A percentile compares a stretch with the other conserved stretches of the same genome.
These are phyloP conservation scores for Hansfordia pulvinata DNA, from an alignment of 2,329 filamentous ascomycete genomes.

Conservation along the genomic window DNA sequence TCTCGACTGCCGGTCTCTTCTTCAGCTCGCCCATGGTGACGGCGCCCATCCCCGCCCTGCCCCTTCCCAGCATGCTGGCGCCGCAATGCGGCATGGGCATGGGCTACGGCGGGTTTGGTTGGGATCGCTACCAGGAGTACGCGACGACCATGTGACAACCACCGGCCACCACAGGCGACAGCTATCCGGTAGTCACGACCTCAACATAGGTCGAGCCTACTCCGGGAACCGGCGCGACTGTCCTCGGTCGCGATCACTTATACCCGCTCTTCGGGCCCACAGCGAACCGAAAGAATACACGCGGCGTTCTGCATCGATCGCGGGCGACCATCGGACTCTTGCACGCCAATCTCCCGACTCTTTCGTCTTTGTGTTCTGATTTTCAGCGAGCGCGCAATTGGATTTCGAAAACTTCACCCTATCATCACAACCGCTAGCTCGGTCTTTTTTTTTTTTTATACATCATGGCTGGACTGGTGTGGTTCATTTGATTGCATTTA, in stretches of 20 bases:
- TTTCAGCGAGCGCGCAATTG: conserved; percentile 34
- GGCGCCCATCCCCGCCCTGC: conserved; percentile 61
- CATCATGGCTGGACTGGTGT: conserved; percentile 41
- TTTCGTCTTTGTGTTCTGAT: conserved; percentile 21
- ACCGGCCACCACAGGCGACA: conserved; percentile 31
- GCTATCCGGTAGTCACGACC: conserved; percentile 33
- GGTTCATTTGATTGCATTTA: conserved; percentile 40
- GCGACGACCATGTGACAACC: conserved; percentile 75
- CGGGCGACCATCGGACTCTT: conserved; percentile 14
- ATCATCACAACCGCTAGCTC: conserved; percentile 32
- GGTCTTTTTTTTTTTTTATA: conserved; percentile 30
- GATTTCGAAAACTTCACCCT: conserved; percentile 24
- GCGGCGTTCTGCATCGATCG: conserved; percentile 19
- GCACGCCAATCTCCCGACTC: conserved; percentile 11
- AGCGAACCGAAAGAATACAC: conserved; percentile 11
- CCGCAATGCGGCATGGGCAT: conserved; percentile 72
- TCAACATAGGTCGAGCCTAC: too few species aligned
- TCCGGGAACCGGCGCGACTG: too few species aligned
- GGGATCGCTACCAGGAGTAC: conserved; percentile 78
- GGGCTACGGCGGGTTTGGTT: conserved; percentile 68
- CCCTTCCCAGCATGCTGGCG: conserved; percentile 75
- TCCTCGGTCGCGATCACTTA: too few species aligned
- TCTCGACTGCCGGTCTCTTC: conserved; percentile 59
- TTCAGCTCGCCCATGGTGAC: conserved; percentile 68
- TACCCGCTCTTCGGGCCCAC: conserved; percentile 19